Conservation (phyloP, 2,329 filamentous ascomycete species). For the Pseudogymnoascus sp. region DNA sequence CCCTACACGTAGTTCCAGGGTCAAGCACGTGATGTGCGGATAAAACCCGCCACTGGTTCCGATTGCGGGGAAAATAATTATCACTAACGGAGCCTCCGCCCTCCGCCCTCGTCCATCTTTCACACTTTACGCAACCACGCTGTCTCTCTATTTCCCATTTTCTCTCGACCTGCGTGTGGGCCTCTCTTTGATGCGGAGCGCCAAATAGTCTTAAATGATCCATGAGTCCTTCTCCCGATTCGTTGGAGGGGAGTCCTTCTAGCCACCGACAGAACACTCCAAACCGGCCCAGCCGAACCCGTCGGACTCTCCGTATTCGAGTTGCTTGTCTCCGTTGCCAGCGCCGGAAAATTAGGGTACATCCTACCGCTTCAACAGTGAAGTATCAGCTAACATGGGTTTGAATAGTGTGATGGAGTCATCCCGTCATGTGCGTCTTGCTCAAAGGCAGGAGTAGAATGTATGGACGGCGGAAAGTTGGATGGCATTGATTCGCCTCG, state of each 20-base stretch:
- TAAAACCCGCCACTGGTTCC: neutral
- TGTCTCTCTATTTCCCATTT: neutral
- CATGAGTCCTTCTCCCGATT: neutral
- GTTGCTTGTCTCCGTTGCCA: conserved; percentile 34
- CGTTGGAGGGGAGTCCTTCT: neutral
- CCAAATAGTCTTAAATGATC: neutral
- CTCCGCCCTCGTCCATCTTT: neutral
- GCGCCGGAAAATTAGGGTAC: conserved; percentile 42
- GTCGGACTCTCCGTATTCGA: conserved; percentile 12
- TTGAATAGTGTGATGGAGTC: conserved; percentile 37
- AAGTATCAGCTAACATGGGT: neutral
- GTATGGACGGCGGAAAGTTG: conserved; percentile 38
- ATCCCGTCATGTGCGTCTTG: conserved; percentile 38
- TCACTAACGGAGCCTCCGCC: neutral
- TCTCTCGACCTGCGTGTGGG: neutral
- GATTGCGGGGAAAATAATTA: neutral
- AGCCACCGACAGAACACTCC: neutral
- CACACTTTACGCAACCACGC: neutral
- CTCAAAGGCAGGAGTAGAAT: conserved; percentile 34
- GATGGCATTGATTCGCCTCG: conserved; percentile 35
- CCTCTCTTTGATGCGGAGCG: neutral
- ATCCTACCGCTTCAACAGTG: conserved; percentile 10
- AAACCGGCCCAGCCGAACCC: neutral
- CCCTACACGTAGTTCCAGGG: neutral
- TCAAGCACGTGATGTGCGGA: neutral